Conservation (phyloP, 345 rosid genomes). For the Citrus hindsii region DNA sequence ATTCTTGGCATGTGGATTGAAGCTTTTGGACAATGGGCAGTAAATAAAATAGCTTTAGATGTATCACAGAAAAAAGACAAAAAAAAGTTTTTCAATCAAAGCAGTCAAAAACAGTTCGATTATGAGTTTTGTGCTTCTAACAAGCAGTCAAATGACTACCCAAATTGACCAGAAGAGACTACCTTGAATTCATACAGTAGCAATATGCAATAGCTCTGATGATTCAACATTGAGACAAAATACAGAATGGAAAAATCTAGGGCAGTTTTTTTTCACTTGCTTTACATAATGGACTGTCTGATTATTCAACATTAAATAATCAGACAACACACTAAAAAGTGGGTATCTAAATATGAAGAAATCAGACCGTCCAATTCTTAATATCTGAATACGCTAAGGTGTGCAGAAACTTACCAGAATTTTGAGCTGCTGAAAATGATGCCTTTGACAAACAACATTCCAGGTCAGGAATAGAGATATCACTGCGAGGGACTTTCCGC, state of each 20-base stretch:
- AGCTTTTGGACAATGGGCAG: slow-evolving; percentile 33
- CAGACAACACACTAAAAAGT: neutral
- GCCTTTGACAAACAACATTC: slow-evolving; percentile 74
- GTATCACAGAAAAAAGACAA: neutral
- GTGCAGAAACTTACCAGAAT: slow-evolving; percentile 43
- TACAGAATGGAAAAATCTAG: neutral
- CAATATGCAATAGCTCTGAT: neutral
- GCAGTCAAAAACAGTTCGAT: neutral
- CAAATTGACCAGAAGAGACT: neutral
- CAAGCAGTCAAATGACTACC: neutral
- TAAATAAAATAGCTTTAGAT: neutral
- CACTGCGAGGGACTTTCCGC: slow-evolving; percentile 68
- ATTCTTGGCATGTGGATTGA: slow-evolving; percentile 93
- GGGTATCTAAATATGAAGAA: neutral
- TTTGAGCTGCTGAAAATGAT: slow-evolving; percentile 62
- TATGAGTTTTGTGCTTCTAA: neutral
- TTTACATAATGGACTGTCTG: neutral
- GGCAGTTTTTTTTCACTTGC: neutral
- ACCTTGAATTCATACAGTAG: neutral
- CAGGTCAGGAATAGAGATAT: slow-evolving; percentile 63
- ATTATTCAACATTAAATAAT: neutral
- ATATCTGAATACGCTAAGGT: neutral
- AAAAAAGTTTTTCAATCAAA: neutral
- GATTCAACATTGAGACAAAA: neutral
- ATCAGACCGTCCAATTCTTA: neutral